A percentile compares a stretch with the other conserved stretches of the same genome.
phyloP scores from a whole-genome alignment of 257 asterid species.

The Solanum tarijense region DNA sequence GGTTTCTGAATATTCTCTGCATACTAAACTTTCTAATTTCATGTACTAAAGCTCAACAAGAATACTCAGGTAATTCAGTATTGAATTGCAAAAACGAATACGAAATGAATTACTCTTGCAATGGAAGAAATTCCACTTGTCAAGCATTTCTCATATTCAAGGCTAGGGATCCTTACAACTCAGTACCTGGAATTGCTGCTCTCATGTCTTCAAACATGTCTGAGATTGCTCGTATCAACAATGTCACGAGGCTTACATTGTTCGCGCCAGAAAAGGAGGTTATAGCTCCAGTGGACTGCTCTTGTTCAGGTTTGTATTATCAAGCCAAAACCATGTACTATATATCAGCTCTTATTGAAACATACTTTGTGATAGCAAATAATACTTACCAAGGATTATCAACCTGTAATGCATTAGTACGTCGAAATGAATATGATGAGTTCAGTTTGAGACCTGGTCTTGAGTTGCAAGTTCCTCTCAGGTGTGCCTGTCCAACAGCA shows the following conservation, averaged over 20 bases:
- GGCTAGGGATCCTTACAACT: slow-evolving; percentile 28
- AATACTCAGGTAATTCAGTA: slow-evolving; percentile 28
- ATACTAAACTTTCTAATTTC: slow-evolving; percentile 10
- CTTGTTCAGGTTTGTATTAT: slow-evolving; percentile 29
- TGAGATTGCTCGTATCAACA: slow-evolving; percentile 29
- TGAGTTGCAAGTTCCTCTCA: slow-evolving; percentile 37
- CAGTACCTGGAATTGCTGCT: slow-evolving; percentile 32
- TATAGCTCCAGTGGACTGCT: slow-evolving; percentile 42
- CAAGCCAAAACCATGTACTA: slow-evolving; percentile 24
- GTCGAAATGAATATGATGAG: slow-evolving; percentile 5
- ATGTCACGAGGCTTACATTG: slow-evolving; percentile 15
- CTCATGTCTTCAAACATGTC: slow-evolving; percentile 29
- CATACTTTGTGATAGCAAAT: slow-evolving; percentile 36
- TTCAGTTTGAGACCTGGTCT: slow-evolving; percentile 8
- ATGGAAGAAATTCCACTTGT: slow-evolving; percentile 28
- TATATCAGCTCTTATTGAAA: slow-evolving; percentile 2
- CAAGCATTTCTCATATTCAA: slow-evolving; percentile 42
- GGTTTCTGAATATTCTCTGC: not conserved
- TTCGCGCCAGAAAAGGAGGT: slow-evolving; percentile 26
- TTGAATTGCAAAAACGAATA: slow-evolving; percentile 11
- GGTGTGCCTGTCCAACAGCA: slow-evolving; percentile 44
- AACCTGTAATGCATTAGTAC: slow-evolving; percentile 22
- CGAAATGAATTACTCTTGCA: slow-evolving; percentile 20
- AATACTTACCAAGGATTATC: slow-evolving; percentile 42
- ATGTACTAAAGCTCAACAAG: slow-evolving; percentile 28